phyloP scores from a whole-genome alignment of 2,329 filamentous ascomycete species.

The Capronia epimyces region DNA sequence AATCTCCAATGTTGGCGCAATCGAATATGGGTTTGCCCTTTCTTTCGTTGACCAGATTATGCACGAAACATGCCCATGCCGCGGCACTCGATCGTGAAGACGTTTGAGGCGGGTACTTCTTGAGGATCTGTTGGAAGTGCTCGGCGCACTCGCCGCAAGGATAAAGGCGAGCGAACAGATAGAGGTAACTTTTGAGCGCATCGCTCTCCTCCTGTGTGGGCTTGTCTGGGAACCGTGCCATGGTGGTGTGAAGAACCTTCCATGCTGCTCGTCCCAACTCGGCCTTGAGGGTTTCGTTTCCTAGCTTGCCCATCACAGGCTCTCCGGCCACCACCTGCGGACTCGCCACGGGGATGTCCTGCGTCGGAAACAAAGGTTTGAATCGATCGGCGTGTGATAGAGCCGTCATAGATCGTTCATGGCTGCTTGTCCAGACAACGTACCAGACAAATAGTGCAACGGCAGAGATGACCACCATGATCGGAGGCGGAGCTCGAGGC shows the following conservation, averaged over 20 bases:
- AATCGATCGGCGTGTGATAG: constrained; percentile 16
- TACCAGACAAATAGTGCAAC: constrained; percentile 30
- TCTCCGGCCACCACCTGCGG: constrained; percentile 39
- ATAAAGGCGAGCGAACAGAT: constrained; percentile 60
- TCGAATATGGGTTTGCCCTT: constrained; percentile 58
- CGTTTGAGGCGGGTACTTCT: constrained; percentile 60
- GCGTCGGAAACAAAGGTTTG: constrained; percentile 15
- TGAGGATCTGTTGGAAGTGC: constrained; percentile 57
- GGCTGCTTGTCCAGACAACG: constrained; percentile 27
- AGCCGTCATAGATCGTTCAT: constrained; percentile 17
- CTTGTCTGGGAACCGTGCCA: constrained; percentile 60
- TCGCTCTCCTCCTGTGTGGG: constrained; percentile 57
- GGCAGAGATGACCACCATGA: constrained; percentile 29
- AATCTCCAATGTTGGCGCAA: constrained; percentile 60
- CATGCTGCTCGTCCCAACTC: constrained; percentile 61
- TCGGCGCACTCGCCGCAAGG: constrained; percentile 62
- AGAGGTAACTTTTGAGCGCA: constrained; percentile 56
- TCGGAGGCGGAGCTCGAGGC: constrained; percentile 27
- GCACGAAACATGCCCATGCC: constrained; percentile 61
- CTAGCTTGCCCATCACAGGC: constrained; percentile 44
- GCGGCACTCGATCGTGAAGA: constrained; percentile 57
- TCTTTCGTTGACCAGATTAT: constrained; percentile 61
- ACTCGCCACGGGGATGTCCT: constrained; percentile 14
- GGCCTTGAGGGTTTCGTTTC: constrained; percentile 49
- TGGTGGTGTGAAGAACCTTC: constrained; percentile 63